A percentile compares a stretch with the other conserved stretches of the same genome.
Evolutionary conservation across 345 rosid genomes (phyloP).

Genomic region (Arabis hirsuta): DNA sequence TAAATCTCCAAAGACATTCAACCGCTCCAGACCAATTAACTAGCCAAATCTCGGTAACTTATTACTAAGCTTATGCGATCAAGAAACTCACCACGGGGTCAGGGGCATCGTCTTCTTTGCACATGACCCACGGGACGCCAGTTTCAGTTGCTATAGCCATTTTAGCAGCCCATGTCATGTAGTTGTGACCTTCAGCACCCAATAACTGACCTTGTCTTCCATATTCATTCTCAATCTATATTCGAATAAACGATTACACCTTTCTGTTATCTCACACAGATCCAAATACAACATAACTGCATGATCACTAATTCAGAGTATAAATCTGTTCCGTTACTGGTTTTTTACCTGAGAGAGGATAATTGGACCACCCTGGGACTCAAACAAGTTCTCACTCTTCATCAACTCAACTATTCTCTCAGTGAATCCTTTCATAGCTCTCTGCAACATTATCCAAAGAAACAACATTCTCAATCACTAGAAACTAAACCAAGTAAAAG

Average conservation of each 20-base stretch:
- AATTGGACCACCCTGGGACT: constrained; percentile 98
- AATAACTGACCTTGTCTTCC: constrained; percentile 81
- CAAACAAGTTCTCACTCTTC: constrained; percentile 92
- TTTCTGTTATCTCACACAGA: constrained; percentile 27
- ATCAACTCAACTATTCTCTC: constrained; percentile 91
- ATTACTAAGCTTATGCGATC: neutral
- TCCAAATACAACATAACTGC: constrained; percentile 9
- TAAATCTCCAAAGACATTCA: neutral
- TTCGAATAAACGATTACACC: neutral
- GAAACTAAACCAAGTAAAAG: too few relatives aligned
- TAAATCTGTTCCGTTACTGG: neutral
- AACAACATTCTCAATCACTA: too few relatives aligned
- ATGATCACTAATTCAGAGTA: constrained; percentile 14
- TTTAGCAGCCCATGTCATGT: constrained; percentile 94
- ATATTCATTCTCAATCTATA: constrained; percentile 98
- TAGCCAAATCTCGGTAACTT: neutral
- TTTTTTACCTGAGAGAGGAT: constrained; percentile 87
- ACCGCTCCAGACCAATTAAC: neutral
- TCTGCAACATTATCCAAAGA: constrained; percentile 57
- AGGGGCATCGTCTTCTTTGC: constrained; percentile 99
- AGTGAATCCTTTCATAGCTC: constrained; percentile 92
- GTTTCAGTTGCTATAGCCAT: constrained; percentile 89
- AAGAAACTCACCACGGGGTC: constrained; percentile 83
- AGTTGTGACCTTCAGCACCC: constrained; percentile 80
- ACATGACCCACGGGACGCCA: constrained; percentile 99